Conservation (phyloP, 2,329 filamentous ascomycete species). For the Nigrograna mackinnonii region DNA sequence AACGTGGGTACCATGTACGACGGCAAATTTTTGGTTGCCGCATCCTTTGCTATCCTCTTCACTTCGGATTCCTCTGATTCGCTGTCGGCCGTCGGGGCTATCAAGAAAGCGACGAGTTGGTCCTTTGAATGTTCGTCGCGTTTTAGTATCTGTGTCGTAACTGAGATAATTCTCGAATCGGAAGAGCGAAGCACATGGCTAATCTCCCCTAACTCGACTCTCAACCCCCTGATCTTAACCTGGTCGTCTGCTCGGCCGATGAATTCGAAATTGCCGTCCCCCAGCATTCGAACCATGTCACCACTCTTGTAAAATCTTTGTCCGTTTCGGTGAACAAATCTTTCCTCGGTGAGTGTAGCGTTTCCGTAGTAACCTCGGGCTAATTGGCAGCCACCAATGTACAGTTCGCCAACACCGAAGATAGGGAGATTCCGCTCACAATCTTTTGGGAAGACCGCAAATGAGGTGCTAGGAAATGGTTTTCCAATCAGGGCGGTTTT, state of each 20-base stretch:
- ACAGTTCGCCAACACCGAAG: conserved; percentile 48
- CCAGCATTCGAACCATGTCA: conserved; percentile 42
- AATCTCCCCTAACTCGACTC: conserved; percentile 44
- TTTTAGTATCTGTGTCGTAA: conserved; percentile 35
- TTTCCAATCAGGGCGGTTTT: conserved; percentile 46
- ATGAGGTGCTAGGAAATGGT: conserved; percentile 46
- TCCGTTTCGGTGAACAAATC: conserved; percentile 31
- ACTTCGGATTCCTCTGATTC: conserved; percentile 15
- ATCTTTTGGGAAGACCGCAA: conserved; percentile 37
- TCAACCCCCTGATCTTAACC: conserved; percentile 43
- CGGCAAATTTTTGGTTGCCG: conserved; percentile 27
- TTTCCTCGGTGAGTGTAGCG: conserved; percentile 28
- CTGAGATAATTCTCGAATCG: conserved; percentile 22
- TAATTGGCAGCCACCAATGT: conserved; percentile 50
- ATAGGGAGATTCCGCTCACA: conserved; percentile 38
- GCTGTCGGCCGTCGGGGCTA: conserved; percentile 2
- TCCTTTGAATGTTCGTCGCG: conserved; percentile 26
- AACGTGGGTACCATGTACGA: conserved; percentile 44
- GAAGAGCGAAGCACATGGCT: conserved; percentile 29
- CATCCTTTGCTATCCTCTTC: conserved; percentile 17
- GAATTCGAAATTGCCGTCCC: conserved; percentile 43
- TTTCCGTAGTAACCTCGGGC: conserved; percentile 49
- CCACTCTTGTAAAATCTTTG: conserved; percentile 43
- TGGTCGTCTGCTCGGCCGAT: conserved; percentile 43
- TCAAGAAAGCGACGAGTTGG: conserved; percentile 42